Percentiles rank a stretch among this genome's conserved stretches.
Evolutionary conservation across 2,329 filamentous ascomycete species (phyloP).

Genomic region (Domatiomyces globalis): DNA sequence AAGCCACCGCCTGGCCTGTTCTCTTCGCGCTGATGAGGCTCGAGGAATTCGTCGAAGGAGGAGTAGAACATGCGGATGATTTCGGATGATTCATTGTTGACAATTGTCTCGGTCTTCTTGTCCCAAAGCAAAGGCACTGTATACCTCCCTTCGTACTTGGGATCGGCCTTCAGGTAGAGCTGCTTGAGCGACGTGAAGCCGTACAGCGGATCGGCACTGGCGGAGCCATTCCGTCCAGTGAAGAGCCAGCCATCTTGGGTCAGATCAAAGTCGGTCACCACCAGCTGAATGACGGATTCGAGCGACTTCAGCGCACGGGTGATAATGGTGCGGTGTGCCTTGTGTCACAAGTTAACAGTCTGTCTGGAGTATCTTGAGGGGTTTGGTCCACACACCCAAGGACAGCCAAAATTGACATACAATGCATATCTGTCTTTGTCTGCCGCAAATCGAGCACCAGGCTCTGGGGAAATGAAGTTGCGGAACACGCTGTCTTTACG

Average conservation of each 20-base stretch:
- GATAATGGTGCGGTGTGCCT: constrained; percentile 38
- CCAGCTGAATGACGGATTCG: constrained; percentile 35
- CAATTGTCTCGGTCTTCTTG: constrained; percentile 57
- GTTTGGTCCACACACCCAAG: constrained; percentile 32
- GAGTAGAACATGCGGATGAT: constrained; percentile 71
- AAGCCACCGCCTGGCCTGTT: constrained; percentile 30
- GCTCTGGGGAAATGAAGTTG: constrained; percentile 39
- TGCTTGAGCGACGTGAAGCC: constrained; percentile 58
- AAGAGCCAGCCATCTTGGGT: constrained; percentile 49
- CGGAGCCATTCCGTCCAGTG: constrained; percentile 42
- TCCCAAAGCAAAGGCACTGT: constrained; percentile 77
- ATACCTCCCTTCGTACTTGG: constrained; percentile 56
- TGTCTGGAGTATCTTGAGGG: not conserved
- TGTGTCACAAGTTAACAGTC: constrained; percentile 2
- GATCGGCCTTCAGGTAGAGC: constrained; percentile 58
- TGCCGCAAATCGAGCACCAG: constrained; percentile 40
- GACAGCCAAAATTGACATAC: constrained; percentile 47
- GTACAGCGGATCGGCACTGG: constrained; percentile 53
- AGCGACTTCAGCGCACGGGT: constrained; percentile 38
- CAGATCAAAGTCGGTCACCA: constrained; percentile 31
- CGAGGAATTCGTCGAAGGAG: constrained; percentile 57
- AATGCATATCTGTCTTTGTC: constrained; percentile 48
- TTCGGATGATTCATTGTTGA: constrained; percentile 78
- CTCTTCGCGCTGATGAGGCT: constrained; percentile 41
- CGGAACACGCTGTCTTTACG: constrained; percentile 43